phyloP scores from a whole-genome alignment of 148 eudicot species.

The Linanthus parryae region DNA sequence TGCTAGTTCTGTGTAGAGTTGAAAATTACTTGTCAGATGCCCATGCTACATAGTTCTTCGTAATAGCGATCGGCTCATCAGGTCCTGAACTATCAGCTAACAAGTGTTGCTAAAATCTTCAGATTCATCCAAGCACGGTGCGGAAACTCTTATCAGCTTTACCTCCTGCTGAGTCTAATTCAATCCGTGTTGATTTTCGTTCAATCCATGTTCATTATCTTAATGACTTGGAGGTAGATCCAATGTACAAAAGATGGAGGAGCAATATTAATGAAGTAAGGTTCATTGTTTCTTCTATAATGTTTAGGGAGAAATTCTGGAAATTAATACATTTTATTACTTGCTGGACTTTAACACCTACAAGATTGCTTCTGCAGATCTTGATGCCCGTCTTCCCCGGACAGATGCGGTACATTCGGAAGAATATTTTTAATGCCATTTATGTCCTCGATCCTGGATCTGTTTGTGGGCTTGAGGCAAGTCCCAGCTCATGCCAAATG shows the following conservation, averaged over 20 bases:
- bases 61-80: too few species aligned
- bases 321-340: neutral
- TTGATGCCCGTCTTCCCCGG: slow-evolving; percentile 99
- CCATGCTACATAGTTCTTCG: too few species aligned
- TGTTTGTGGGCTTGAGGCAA: slow-evolving; percentile 87
- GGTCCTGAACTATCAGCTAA: slow-evolving; percentile 3
- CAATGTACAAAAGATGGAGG: slow-evolving; percentile 90
- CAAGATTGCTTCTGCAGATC: slow-evolving; percentile 39
- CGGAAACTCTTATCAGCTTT: slow-evolving; percentile 68
- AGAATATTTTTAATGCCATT: slow-evolving; percentile 87
- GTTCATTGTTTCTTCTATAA: neutral
- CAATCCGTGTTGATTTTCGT: slow-evolving; percentile 88
- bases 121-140: slow-evolving; percentile 72
- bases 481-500: slow-evolving; percentile 19
- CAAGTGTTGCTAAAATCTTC: slow-evolving; percentile 15
- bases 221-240: slow-evolving; percentile 89
- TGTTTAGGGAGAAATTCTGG: neutral
- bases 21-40: too few species aligned
- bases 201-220: slow-evolving; percentile 88
- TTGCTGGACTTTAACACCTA: slow-evolving; percentile 5
- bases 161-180: slow-evolving; percentile 63
- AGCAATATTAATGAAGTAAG: slow-evolving; percentile 92
- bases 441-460: slow-evolving; percentile 87
- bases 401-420: slow-evolving; percentile 89
- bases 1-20: too few species aligned